A percentile compares a stretch with the other conserved stretches of the same genome.
phyloP scores from a whole-genome alignment of 441 rosid genomes.

The Hura crepitans region DNA sequence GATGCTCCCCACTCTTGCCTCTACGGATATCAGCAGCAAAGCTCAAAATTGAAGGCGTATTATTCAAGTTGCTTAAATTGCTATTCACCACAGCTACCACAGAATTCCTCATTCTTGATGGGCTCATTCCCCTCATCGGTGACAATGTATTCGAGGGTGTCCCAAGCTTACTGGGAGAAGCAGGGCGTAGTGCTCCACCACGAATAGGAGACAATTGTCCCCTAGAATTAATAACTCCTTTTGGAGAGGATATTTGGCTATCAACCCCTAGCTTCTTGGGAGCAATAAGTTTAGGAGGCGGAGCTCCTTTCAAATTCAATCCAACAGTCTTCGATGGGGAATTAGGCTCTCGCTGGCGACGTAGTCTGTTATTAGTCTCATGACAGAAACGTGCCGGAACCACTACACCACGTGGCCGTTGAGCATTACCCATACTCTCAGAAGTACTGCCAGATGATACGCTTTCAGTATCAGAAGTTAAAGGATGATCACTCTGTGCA shows the following conservation, averaged over 20 bases:
- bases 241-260: conserved; percentile 51
- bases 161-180: conserved; percentile 68
- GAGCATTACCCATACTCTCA: conserved; percentile 35
- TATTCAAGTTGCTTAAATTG: conserved; percentile 29
- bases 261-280: conserved; percentile 48
- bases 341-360: conserved; percentile 38
- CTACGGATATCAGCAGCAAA: conserved; percentile 74
- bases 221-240: conserved; percentile 39
- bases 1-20: conserved; percentile 60
- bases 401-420: conserved; percentile 34
- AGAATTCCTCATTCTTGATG: conserved; percentile 56
- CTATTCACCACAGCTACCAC: conserved; percentile 33
- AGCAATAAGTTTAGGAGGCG: conserved; percentile 34
- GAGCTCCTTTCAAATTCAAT: conserved; percentile 34
- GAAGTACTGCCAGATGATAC: conserved; percentile 67
- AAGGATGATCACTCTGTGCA: conserved; percentile 28
- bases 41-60: conserved; percentile 58
- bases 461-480: conserved; percentile 71
- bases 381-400: conserved; percentile 61
- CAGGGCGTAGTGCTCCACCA: conserved; percentile 47
- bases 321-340: conserved; percentile 39
- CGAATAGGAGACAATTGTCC: conserved; percentile 51
- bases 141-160: conserved; percentile 28
- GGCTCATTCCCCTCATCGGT: conserved; percentile 66
- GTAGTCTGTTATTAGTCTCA: conserved; percentile 41